phyloP scores from a whole-genome alignment of 495 filamentous ascomycete genomes.

The Aspergillus hancockii region DNA sequence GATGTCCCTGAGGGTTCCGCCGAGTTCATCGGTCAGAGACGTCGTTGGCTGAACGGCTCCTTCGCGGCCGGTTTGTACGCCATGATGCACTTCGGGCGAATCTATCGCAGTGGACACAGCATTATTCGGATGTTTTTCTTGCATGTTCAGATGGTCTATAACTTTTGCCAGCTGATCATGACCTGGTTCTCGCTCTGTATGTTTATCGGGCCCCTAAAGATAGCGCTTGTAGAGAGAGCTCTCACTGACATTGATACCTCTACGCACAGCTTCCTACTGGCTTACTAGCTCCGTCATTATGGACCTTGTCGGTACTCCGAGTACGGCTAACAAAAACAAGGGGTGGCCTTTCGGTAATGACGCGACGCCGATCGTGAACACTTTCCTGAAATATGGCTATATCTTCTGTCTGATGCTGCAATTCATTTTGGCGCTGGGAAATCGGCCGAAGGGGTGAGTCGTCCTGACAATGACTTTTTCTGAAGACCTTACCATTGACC shows the following conservation, averaged over 20 bases:
- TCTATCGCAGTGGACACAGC: conserved; percentile 97
- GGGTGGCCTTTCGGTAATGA: conserved; percentile 76
- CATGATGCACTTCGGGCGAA: conserved; percentile 95
- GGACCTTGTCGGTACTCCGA: conserved; percentile 83
- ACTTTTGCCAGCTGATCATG: conserved; percentile 81
- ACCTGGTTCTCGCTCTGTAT: conserved; percentile 93
- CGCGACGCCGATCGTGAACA: conserved; percentile 89
- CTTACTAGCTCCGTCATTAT: conserved; percentile 95
- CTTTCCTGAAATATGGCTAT: conserved; percentile 87
- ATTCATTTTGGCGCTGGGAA: conserved; percentile 94
- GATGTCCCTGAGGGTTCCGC: conserved; percentile 95
- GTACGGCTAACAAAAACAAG: conserved; percentile 44
- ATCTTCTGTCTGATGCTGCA: conserved; percentile 87
- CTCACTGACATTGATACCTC: conserved; percentile 12
- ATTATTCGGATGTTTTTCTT: conserved; percentile 95
- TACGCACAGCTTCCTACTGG: conserved; percentile 78
- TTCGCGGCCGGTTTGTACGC: conserved; percentile 96
- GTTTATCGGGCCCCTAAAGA: conserved; percentile 20
- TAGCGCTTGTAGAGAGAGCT: not conserved
- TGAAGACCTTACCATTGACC: not conserved
- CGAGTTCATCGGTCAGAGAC: conserved; percentile 94
- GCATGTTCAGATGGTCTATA: conserved; percentile 93
- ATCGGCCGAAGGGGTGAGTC: conserved; percentile 81
- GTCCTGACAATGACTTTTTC: not conserved
- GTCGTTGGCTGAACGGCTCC: conserved; percentile 97